A percentile compares a stretch with the other conserved stretches of the same genome.
phyloP scores from a whole-genome alignment of 257 asterid species.

The Mitragyna speciosa region DNA sequence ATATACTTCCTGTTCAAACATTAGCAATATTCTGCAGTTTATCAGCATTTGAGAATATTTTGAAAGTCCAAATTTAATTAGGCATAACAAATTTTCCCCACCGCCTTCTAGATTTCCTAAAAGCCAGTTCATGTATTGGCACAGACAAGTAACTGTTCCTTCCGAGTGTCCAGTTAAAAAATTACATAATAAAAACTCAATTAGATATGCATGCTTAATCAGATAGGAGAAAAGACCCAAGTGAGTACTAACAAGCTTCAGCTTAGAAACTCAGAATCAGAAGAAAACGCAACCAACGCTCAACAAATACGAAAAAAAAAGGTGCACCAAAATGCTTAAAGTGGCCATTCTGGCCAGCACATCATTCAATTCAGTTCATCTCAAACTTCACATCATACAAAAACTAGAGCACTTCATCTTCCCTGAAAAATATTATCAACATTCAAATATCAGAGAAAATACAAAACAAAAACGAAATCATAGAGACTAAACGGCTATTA shows the following conservation, averaged over 20 bases:
- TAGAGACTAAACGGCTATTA: background rate
- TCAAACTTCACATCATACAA: background rate
- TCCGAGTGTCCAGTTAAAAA: background rate
- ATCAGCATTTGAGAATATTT: background rate
- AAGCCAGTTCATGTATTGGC: background rate
- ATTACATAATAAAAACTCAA: background rate
- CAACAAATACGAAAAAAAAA: background rate
- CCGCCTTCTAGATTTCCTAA: background rate
- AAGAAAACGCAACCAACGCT: background rate
- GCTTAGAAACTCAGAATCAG: background rate
- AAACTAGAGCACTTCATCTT: background rate
- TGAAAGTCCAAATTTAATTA: background rate
- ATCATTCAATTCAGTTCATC: background rate
- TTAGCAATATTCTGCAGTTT: background rate
- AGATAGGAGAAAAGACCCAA: background rate
- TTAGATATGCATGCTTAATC: background rate
- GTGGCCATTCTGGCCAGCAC: background rate
- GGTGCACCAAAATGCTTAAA: background rate
- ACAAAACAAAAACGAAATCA: background rate
- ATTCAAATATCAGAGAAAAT: background rate
- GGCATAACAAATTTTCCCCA: background rate
- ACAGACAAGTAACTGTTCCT: too few species aligned
- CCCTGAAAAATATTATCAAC: background rate
- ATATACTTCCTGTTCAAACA: conserved; percentile 66
- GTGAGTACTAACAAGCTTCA: background rate